phyloP scores from a whole-genome alignment of 179 eudicot genomes.

The Amaranthus tricolor region DNA sequence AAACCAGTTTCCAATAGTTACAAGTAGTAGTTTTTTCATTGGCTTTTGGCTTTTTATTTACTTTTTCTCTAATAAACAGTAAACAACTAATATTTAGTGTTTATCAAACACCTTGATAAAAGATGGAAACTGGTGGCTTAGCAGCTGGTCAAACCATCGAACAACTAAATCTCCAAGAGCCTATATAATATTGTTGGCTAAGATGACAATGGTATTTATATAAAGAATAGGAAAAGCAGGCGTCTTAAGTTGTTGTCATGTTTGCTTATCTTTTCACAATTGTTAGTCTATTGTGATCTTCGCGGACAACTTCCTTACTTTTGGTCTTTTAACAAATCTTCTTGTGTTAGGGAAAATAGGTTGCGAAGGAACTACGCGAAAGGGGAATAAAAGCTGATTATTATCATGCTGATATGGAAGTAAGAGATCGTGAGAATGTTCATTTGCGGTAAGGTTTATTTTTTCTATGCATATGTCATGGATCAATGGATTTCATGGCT shows the following conservation, averaged over 20 bases:
- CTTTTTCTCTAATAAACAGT: no score
- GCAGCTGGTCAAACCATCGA: no score
- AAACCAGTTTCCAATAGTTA: no score
- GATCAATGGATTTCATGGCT: neutral
- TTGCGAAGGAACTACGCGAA: slow-evolving; percentile 81
- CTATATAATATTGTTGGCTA: no score
- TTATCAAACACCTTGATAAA: no score
- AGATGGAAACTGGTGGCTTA: no score
- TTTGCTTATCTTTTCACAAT: neutral
- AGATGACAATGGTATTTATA: neutral
- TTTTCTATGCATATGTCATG: neutral
- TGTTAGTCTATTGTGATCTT: neutral
- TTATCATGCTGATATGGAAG: slow-evolving; percentile 99
- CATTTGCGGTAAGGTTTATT: slow-evolving; percentile 57
- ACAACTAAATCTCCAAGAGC: no score
- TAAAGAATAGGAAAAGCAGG: neutral
- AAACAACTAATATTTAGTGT: no score
- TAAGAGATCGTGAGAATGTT: slow-evolving; percentile 70
- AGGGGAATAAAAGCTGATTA: slow-evolving; percentile 80
- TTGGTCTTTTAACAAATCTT: neutral
- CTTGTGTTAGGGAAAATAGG: slow-evolving; percentile 38
- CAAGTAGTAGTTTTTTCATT: no score
- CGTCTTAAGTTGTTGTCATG: neutral
- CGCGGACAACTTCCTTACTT: neutral
- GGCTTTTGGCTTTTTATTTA: no score